These are phyloP conservation scores for Cinchona pubescens DNA, from an alignment of 257 asterid species.

Conservation along the genomic window DNA sequence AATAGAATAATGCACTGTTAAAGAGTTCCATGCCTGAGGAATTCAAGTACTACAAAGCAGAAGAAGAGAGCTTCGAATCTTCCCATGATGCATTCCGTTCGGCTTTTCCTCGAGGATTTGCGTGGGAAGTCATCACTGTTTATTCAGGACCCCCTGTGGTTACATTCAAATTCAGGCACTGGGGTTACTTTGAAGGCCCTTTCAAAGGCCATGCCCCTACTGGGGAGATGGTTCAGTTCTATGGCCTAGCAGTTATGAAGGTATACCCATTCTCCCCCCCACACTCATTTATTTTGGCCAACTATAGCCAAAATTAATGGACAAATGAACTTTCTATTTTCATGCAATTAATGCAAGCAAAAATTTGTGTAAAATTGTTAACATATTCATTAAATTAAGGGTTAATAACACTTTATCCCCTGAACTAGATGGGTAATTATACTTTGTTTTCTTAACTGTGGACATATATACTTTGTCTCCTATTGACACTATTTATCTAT, in stretches of 20 bases:
- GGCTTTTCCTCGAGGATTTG: slow-evolving; percentile 85
- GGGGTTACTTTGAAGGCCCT: slow-evolving; percentile 93
- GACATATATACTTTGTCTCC: too few species aligned
- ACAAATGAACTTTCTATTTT: too few species aligned
- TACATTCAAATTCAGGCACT: slow-evolving; percentile 77
- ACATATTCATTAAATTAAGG: too few species aligned
- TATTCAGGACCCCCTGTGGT: slow-evolving; percentile 73
- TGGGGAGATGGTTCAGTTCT: slow-evolving; percentile 64
- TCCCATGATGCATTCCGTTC: slow-evolving; percentile 62
- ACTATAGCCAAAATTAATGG: not conserved
- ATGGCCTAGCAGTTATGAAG: slow-evolving; percentile 63
- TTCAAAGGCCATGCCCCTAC: slow-evolving; percentile 76
- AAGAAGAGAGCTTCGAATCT: slow-evolving; percentile 77
- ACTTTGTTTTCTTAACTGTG: too few species aligned
- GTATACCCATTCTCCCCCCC: slow-evolving; percentile 20
- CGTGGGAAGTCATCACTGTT: slow-evolving; percentile 78
- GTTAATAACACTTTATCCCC: too few species aligned
- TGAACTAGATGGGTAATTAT: too few species aligned
- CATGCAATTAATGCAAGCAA: too few species aligned
- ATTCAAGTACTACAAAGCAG: slow-evolving; percentile 69
- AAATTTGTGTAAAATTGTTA: too few species aligned
- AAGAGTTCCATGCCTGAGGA: slow-evolving; percentile 81
- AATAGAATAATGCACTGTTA: slow-evolving; percentile 61
- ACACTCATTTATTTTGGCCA: not conserved
- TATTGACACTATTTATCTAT: too few species aligned